These are phyloP conservation scores for Bipolaris oryzae DNA, from an alignment of 2,329 filamentous ascomycete genomes.

Conservation along the genomic window DNA sequence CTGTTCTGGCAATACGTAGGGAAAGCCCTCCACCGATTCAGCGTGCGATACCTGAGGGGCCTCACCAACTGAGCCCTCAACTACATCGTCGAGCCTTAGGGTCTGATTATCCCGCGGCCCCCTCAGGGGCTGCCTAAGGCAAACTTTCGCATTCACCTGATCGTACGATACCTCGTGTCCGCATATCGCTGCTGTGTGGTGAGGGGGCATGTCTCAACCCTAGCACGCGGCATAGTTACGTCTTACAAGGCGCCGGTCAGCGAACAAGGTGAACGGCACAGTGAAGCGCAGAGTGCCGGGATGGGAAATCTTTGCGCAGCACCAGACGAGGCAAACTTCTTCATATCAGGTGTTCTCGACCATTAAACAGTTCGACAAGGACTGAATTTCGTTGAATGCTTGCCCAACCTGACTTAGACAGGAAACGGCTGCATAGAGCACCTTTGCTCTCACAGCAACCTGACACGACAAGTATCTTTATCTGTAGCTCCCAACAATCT, in stretches of 20 bases:
- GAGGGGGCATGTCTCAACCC: constrained; percentile 8
- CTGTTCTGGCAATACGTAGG: not conserved
- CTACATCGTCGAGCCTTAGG: not conserved
- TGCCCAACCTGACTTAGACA: not conserved
- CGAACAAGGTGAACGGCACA: not conserved
- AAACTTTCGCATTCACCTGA: not conserved
- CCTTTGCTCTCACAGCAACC: not conserved
- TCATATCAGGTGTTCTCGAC: not conserved
- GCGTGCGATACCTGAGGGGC: not conserved
- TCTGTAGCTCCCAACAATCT: not conserved
- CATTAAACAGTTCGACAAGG: not conserved
- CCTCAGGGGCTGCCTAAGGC: constrained; percentile 5
- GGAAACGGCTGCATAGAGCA: not conserved
- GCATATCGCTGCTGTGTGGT: not conserved
- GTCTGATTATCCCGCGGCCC: constrained; percentile 1
- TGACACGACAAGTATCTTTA: not conserved
- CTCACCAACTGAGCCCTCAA: constrained; percentile 8
- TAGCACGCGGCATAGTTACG: constrained; percentile 5
- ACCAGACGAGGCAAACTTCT: not conserved
- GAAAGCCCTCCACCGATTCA: not conserved
- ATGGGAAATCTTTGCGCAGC: not conserved
- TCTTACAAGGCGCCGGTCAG: constrained; percentile 10
- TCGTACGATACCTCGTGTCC: not conserved
- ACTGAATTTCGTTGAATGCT: not conserved
- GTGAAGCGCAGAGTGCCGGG: not conserved